Conservation (phyloP, 139 green algal genomes). For the Mesotaenium endlicherianum region DNA sequence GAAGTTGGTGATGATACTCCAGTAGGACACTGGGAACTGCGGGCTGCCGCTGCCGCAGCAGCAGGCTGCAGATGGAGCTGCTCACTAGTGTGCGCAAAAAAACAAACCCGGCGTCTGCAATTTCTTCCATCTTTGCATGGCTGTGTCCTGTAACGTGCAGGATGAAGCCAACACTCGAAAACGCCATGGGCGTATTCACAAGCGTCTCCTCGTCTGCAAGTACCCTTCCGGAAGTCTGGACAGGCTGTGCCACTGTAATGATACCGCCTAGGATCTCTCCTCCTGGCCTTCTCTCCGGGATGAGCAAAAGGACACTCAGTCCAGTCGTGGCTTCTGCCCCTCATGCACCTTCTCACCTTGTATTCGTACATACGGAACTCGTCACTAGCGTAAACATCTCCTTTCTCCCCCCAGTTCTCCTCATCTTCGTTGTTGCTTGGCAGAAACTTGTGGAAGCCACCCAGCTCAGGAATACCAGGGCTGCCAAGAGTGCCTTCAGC, state of each 20-base stretch:
- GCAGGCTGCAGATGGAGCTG: slow-evolving; percentile 67
- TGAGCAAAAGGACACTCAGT: slow-evolving; percentile 91
- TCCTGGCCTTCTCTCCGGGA: slow-evolving; percentile 83
- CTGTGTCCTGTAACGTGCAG: slow-evolving; percentile 78
- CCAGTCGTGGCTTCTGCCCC: slow-evolving; percentile 83
- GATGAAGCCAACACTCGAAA: slow-evolving; percentile 96
- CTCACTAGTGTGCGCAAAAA: slow-evolving; percentile 78
- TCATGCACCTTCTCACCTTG: slow-evolving; percentile 65
- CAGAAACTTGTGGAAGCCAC: slow-evolving; percentile 5
- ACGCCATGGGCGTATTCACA: slow-evolving; percentile 91
- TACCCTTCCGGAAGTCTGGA: slow-evolving; percentile 84
- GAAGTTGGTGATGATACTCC: not conserved
- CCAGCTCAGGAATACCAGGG: too few species aligned
- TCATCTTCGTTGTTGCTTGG: slow-evolving; percentile 1
- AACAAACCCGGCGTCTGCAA: slow-evolving; percentile 90
- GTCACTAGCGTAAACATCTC: slow-evolving; percentile 20
- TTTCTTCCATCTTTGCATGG: slow-evolving; percentile 84
- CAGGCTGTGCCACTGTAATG: slow-evolving; percentile 88
- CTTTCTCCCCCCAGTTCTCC: not conserved
- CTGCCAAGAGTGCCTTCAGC: too few species aligned
- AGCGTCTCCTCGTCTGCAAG: slow-evolving; percentile 74
- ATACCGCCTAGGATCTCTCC: slow-evolving; percentile 76
- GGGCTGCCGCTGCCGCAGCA: not conserved
- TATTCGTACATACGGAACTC: slow-evolving; percentile 59
- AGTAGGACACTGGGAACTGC: not conserved